These are phyloP conservation scores for Sarcodon aspratus DNA, from an alignment of 768 basidiomycete genomes.

Conservation along the genomic window DNA sequence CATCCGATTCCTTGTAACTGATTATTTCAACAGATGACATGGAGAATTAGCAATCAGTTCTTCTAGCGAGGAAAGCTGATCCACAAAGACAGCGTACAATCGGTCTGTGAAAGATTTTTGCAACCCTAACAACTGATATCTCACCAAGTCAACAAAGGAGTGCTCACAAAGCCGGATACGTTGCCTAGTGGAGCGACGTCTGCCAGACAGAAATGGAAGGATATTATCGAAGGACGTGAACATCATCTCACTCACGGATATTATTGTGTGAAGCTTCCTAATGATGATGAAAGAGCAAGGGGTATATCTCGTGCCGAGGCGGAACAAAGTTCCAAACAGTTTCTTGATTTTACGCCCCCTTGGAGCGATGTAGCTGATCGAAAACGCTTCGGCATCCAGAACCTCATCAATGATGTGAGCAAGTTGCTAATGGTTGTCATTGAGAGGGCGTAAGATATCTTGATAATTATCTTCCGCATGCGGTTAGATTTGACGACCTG, in stretches of 20 bases:
- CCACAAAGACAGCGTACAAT: slow-evolving; percentile 47
- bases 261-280: slow-evolving; percentile 54
- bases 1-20: background rate
- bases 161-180: slow-evolving; percentile 62
- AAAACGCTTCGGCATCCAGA: slow-evolving; percentile 41
- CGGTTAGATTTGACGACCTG: background rate
- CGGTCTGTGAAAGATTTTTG: slow-evolving; percentile 23
- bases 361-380: slow-evolving; percentile 40
- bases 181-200: slow-evolving; percentile 31
- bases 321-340: slow-evolving; percentile 25
- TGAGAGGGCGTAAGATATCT: slow-evolving; percentile 31
- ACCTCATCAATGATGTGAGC: slow-evolving; percentile 42
- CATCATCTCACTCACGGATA: slow-evolving; percentile 36
- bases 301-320: slow-evolving; percentile 24
- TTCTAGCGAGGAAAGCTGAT: slow-evolving; percentile 42
- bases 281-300: slow-evolving; percentile 39
- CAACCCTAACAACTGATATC: background rate
- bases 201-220: slow-evolving; percentile 33
- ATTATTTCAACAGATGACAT: slow-evolving; percentile 43
- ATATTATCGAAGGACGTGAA: slow-evolving; percentile 35
- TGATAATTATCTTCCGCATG: background rate
- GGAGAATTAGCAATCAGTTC: slow-evolving; percentile 49
- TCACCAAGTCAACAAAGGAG: slow-evolving; percentile 24
- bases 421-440: slow-evolving; percentile 40
- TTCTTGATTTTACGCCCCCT: slow-evolving; percentile 36